These are phyloP conservation scores for Blastobotrys arbuscula DNA, from an alignment of 1,139 yeast species.

Conservation along the genomic window DNA sequence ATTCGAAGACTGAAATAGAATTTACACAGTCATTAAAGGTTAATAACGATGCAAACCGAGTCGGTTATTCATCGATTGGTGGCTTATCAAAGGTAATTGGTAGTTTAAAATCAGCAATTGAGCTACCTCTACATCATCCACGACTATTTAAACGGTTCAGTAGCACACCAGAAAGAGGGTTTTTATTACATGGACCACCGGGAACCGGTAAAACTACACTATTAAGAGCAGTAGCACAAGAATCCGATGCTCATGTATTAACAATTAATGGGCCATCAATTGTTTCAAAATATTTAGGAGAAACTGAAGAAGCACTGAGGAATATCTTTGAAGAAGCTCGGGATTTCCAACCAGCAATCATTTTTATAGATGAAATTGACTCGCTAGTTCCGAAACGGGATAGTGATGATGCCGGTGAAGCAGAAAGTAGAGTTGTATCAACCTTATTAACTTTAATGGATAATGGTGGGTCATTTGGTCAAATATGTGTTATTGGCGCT, in stretches of 20 bases:
- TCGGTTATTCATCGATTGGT: conserved; percentile 59
- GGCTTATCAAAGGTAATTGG: conserved; percentile 67
- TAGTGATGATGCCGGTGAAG: conserved; percentile 85
- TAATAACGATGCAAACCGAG: conserved; percentile 36
- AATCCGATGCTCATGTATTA: conserved; percentile 67
- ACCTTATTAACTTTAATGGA: conserved; percentile 86
- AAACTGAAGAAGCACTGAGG: conserved; percentile 78
- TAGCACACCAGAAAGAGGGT: conserved; percentile 84
- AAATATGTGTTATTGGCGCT: conserved; percentile 74
- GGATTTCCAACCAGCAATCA: conserved; percentile 76
- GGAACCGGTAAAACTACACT: conserved; percentile 97
- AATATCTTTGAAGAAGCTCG: conserved; percentile 81
- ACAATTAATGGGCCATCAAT: conserved; percentile 88
- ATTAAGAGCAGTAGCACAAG: conserved; percentile 71
- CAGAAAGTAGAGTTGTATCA: conserved; percentile 84
- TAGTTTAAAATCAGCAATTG: conserved; percentile 59
- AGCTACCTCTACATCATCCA: conserved; percentile 77
- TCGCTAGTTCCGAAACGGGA: conserved; percentile 67
- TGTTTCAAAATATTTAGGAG: conserved; percentile 88
- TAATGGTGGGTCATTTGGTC: conserved; percentile 66
- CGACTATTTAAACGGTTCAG: conserved; percentile 74
- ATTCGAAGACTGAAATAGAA: conserved; percentile 29
- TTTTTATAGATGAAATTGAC: conserved; percentile 89
- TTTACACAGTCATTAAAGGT: not conserved
- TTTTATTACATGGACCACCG: conserved; percentile 89